A percentile compares a stretch with the other conserved stretches of the same genome.
These are phyloP conservation scores for Carex scoparia DNA, from an alignment of 176 grass and related monocot species.

Conservation along the genomic window DNA sequence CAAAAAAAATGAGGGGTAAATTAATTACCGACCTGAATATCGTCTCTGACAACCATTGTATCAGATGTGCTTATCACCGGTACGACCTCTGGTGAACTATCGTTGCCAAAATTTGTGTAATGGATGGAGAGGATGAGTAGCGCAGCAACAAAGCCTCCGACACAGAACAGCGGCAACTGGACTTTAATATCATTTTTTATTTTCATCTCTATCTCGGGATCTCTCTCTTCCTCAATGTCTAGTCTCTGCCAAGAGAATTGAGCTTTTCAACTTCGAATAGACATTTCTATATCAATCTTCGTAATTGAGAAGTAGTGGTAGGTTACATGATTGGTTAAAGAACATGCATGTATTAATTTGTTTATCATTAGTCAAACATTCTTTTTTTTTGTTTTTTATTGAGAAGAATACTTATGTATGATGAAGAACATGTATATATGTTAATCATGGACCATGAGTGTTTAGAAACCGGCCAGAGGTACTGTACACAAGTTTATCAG, in stretches of 20 bases:
- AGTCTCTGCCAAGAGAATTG: not conserved
- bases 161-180: conserved; percentile 4
- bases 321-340: not conserved
- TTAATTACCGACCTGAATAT: not conserved
- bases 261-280: too few species aligned
- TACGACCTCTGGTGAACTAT: not conserved
- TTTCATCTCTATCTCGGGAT: not conserved
- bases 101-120: not conserved
- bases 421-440: not conserved
- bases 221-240: not conserved
- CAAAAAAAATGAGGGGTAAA: not conserved
- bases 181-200: not conserved
- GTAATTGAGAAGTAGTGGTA: not conserved
- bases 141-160: conserved; percentile 10
- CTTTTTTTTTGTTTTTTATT: not conserved
- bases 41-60: not conserved
- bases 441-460: not conserved
- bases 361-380: not conserved
- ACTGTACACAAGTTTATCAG: not conserved
- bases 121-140: conserved; percentile 22
- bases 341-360: not conserved
- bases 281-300: not conserved
- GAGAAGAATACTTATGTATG: not conserved
- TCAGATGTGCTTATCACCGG: not conserved
- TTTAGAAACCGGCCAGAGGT: not conserved